Conservation (phyloP, 176 grass and related monocot species). For the Oryza meyeriana region DNA sequence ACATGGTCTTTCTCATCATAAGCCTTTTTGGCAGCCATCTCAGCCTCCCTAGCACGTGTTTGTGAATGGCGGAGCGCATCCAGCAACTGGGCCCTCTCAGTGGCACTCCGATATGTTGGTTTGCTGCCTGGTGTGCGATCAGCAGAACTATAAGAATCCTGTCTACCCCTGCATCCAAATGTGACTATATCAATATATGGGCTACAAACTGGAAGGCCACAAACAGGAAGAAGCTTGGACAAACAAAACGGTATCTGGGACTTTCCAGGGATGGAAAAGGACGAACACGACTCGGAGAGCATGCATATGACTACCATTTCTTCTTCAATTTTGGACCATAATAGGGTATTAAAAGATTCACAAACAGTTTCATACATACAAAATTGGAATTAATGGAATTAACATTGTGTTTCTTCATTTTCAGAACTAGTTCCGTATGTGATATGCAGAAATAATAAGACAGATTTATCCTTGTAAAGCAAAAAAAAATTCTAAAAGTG, state of each 20-base stretch:
- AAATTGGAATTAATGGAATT: neutral
- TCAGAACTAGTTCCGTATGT: neutral
- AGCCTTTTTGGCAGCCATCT: slow-evolving; percentile 78
- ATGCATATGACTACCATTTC: neutral
- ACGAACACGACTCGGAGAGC: neutral
- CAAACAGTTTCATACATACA: neutral
- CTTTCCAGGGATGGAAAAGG: neutral
- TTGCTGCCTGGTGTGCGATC: slow-evolving; percentile 20
- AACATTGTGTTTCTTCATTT: neutral
- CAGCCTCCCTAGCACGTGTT: slow-evolving; percentile 83
- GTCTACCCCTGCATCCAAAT: slow-evolving; percentile 33
- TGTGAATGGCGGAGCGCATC: slow-evolving; percentile 90
- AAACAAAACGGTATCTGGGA: neutral
- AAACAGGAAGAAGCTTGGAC: slow-evolving; percentile 3
- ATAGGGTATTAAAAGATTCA: neutral
- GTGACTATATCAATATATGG: neutral
- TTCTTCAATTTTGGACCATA: neutral
- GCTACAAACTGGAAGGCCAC: too few species aligned
- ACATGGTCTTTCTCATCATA: slow-evolving; percentile 83
- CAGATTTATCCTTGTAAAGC: neutral
- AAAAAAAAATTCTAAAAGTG: neutral
- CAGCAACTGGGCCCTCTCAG: slow-evolving; percentile 52
- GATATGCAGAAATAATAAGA: neutral
- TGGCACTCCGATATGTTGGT: slow-evolving; percentile 34
- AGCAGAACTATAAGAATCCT: slow-evolving; percentile 34